Percentiles rank a stretch among this genome's conserved stretches.
Evolutionary conservation across 139 green algal species (phyloP).

Genomic region (Chlorella vulgaris): DNA sequence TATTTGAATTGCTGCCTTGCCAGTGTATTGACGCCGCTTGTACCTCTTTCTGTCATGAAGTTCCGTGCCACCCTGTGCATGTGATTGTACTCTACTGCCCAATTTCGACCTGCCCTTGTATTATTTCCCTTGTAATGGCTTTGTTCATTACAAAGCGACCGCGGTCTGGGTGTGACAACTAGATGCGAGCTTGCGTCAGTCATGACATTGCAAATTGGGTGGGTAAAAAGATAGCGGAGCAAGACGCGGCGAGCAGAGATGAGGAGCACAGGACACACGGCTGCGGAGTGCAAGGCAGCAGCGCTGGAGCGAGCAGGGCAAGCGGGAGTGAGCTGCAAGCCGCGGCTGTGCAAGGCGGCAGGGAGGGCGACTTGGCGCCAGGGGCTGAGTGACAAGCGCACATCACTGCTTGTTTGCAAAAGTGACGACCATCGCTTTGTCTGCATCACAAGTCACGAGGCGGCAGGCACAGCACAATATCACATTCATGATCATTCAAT

Average conservation of each 20-base stretch:
- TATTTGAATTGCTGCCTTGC: too few species aligned
- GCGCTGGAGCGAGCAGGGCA: not conserved
- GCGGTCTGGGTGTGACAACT: too few species aligned
- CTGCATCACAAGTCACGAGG: not conserved
- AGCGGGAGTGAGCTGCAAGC: not conserved
- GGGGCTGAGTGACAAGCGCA: not conserved
- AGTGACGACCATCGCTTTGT: constrained; percentile 23
- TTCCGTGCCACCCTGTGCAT: too few species aligned
- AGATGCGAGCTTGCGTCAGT: not conserved
- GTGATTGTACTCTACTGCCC: too few species aligned
- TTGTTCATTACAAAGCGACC: too few species aligned
- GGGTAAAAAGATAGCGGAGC: too few species aligned
- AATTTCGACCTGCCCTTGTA: not conserved
- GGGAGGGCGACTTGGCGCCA: not conserved
- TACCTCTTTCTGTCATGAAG: too few species aligned
- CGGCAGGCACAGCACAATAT: not conserved
- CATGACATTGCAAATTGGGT: not conserved
- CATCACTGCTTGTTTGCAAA: constrained; percentile 8
- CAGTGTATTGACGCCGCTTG: too few species aligned
- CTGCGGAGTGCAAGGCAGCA: constrained; percentile 24
- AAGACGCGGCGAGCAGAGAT: too few species aligned
- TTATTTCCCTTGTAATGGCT: not conserved
- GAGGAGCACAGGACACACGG: too few species aligned
- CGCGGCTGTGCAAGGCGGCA: not conserved
- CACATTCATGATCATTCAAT: not conserved